These are phyloP conservation scores for Sphaceloma murrayae DNA, from an alignment of 2,329 filamentous ascomycete genomes.

Conservation along the genomic window DNA sequence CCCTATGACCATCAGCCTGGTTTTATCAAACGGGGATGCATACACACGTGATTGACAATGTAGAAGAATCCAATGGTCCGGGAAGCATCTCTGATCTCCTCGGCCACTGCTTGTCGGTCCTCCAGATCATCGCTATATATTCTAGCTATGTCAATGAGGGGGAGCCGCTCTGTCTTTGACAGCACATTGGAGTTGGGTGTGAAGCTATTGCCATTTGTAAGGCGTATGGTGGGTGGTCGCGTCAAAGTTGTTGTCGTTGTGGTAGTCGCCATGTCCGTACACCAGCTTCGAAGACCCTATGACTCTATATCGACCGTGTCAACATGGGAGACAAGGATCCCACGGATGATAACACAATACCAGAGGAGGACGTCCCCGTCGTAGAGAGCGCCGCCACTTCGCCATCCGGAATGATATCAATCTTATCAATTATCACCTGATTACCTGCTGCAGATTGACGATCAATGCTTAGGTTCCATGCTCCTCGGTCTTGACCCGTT, in stretches of 20 bases:
- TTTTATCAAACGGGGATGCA: conserved; percentile 22
- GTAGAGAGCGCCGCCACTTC: no score
- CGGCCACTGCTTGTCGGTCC: conserved; percentile 33
- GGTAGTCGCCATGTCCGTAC: not conserved
- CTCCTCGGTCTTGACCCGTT: no score
- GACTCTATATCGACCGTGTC: no score
- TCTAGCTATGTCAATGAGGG: conserved; percentile 36
- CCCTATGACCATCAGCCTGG: conserved; percentile 19
- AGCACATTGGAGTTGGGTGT: conserved; percentile 10
- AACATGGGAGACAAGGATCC: conserved; percentile 4
- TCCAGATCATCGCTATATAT: conserved; percentile 31
- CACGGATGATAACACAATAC: no score
- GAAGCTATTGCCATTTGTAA: conserved; percentile 7
- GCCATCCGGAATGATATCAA: no score
- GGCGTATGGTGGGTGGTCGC: conserved; percentile 11
- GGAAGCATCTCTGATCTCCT: conserved; percentile 34
- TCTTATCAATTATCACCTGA: no score
- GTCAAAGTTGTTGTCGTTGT: conserved; percentile 4
- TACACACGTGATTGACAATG: conserved; percentile 19
- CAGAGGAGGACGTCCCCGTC: no score
- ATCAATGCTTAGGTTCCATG: no score
- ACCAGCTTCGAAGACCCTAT: no score
- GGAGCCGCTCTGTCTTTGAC: conserved; percentile 9
- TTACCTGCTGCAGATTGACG: no score
- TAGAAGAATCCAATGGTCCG: conserved; percentile 41